phyloP scores from a whole-genome alignment of 441 rosid genomes.

The Bocquillonia castaneifolia region DNA sequence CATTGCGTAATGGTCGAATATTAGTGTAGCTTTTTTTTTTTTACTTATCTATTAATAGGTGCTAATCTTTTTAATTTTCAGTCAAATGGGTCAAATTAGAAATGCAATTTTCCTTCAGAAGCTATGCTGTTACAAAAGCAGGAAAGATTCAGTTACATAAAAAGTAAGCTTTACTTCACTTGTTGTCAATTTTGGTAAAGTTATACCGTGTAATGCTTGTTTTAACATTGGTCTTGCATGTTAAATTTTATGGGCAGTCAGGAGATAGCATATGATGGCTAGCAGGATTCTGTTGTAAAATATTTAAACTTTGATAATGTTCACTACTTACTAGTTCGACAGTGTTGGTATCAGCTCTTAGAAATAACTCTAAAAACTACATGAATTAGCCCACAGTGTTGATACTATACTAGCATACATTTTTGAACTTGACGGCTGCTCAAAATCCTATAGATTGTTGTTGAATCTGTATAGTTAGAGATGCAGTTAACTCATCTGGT shows the following conservation, averaged over 20 bases:
- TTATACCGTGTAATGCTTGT: not conserved
- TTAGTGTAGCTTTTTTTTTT: not conserved
- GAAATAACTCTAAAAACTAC: not conserved
- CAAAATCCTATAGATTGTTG: no score
- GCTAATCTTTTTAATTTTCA: slow-evolving; percentile 22
- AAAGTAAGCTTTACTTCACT: slow-evolving; percentile 39
- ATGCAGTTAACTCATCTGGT: no score
- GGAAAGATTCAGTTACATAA: slow-evolving; percentile 46
- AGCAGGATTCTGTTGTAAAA: not conserved
- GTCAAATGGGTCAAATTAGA: slow-evolving; percentile 42
- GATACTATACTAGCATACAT: not conserved
- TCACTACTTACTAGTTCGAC: not conserved
- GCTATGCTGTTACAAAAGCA: slow-evolving; percentile 46
- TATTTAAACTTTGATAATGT: not conserved
- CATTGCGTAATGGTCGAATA: not conserved
- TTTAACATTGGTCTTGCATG: not conserved
- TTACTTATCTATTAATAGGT: not conserved
- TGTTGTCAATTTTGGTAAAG: not conserved
- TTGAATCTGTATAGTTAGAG: no score
- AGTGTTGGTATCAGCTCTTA: not conserved
- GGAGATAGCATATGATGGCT: not conserved
- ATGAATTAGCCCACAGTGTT: not conserved
- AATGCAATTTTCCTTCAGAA: slow-evolving; percentile 34
- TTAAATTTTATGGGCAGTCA: not conserved
- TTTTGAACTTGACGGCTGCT: no score